Evolutionary conservation across 2,329 filamentous ascomycete genomes (phyloP).

Genomic region (Plenodomus lindquistii): DNA sequence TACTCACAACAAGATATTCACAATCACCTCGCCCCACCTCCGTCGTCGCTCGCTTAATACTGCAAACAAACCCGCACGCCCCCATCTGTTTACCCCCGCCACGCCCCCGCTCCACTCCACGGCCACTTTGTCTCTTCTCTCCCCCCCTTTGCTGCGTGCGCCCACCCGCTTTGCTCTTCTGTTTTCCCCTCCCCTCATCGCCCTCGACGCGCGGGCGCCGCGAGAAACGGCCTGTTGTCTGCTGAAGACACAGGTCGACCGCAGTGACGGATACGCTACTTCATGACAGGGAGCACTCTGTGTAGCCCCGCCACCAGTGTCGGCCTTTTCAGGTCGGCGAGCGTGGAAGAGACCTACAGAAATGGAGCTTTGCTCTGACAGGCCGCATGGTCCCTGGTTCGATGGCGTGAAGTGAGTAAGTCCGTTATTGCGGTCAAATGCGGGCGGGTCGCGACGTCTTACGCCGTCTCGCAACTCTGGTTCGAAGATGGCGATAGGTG

Average conservation of each 20-base stretch:
- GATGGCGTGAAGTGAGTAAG: conserved; percentile 24
- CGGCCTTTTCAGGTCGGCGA: conserved; percentile 25
- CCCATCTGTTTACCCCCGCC: not conserved
- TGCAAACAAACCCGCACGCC: not conserved
- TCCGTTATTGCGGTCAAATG: conserved; percentile 16
- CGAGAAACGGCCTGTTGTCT: not conserved
- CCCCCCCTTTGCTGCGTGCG: no score
- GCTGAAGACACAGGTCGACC: conserved; percentile 10
- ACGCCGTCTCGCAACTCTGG: not conserved
- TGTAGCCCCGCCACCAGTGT: conserved; percentile 29
- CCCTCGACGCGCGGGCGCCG: no score
- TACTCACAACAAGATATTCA: not conserved
- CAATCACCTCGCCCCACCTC: not conserved
- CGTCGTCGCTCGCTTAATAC: not conserved
- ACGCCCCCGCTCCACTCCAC: not conserved
- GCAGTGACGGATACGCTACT: conserved; percentile 16
- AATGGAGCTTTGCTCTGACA: conserved; percentile 27
- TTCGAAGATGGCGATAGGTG: not conserved
- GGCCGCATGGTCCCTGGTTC: conserved; percentile 31
- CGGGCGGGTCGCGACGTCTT: conserved; percentile 14
- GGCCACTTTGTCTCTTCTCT: not conserved
- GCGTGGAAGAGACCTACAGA: conserved; percentile 35
- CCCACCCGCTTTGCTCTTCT: no score
- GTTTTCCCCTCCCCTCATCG: no score
- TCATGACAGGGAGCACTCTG: conserved; percentile 21